phyloP scores from a whole-genome alignment of 257 asterid genomes.

The Ballota nigra region DNA sequence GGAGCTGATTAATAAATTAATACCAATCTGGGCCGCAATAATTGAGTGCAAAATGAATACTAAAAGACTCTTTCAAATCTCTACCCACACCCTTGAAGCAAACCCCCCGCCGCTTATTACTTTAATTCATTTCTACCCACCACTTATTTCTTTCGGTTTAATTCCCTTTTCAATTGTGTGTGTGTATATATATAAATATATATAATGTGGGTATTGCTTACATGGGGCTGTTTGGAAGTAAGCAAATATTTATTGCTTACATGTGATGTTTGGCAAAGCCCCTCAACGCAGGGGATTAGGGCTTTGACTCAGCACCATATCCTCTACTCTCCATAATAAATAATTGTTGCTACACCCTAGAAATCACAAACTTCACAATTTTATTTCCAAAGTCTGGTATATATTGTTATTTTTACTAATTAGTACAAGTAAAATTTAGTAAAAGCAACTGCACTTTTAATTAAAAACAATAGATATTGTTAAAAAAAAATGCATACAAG shows the following conservation, averaged over 20 bases:
- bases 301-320: slow-evolving; percentile 2
- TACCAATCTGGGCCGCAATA: slow-evolving; percentile 1
- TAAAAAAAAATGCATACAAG: no score
- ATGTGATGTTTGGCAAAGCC: slow-evolving; percentile 23
- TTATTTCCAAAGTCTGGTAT: no score
- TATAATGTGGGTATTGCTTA: not conserved
- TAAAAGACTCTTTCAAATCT: not conserved
- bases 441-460: no score
- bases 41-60: no score
- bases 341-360: not conserved
- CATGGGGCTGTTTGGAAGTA: slow-evolving; percentile 24
- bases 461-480: no score
- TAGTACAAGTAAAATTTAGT: no score
- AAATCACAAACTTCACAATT: no score
- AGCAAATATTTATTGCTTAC: slow-evolving; percentile 19
- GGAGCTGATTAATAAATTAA: not conserved
- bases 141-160: not conserved
- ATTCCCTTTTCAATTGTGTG: not conserved
- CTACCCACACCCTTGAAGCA: not conserved
- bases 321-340: not conserved
- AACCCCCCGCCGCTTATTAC: not conserved
- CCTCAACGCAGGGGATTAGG: not conserved
- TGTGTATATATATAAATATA: not conserved
- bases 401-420: no score
- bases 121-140: not conserved